Base-by-base conservation (phyloP, 768 basidiomycete genomes). In the Phanerodontia chrysosporium region DNA sequence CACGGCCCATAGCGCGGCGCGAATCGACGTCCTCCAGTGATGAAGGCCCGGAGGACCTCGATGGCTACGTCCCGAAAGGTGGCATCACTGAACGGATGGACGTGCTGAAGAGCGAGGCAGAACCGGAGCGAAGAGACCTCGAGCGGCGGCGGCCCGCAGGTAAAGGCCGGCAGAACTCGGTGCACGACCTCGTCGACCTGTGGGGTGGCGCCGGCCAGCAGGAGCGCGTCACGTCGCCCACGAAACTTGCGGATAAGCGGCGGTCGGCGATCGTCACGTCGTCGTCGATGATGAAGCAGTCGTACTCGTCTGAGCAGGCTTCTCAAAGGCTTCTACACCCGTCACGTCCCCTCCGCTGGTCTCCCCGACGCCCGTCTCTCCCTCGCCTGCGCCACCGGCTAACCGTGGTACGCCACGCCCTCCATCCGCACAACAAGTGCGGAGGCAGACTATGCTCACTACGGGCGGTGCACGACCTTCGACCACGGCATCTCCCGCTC, bases 181-280 rank as follows among this genome's bases (percentile, higher is more conserved):
- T 92, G 24, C 90, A 94, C 66, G 87, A 93, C 66, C 69, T 92
- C 57, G 88, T 92, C 28, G 87, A 89, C 68, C 70, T 92, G 28
- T 92, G 87, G 78, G 89, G 89, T 44, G 88, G 87, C 18, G 14
- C 32, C 2, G 24, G 18, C 29, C 51, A 18, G 21, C 45, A 59
- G 53, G 61, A 65, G 51, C 63, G 64, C 52, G 58, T 54, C 32
- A 28, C 45, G 18, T 25, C 46, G 18, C 59, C 59, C 10, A 46
- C 59, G 21, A 58, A 58, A 29, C 32, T 55, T 18, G 35, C 59
- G 28, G 62, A 61, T 32, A 68, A 66, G 60, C 45, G 67, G 8
- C 62, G 61, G 14, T 68, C 67, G 8, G 64, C 65, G 16, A 64
- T 67, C 54, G 62, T 67, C 24, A 64, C 66, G 13, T 30, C 69